Conservation (phyloP, 805 yeast species). For the Torulaspora quercuum region DNA sequence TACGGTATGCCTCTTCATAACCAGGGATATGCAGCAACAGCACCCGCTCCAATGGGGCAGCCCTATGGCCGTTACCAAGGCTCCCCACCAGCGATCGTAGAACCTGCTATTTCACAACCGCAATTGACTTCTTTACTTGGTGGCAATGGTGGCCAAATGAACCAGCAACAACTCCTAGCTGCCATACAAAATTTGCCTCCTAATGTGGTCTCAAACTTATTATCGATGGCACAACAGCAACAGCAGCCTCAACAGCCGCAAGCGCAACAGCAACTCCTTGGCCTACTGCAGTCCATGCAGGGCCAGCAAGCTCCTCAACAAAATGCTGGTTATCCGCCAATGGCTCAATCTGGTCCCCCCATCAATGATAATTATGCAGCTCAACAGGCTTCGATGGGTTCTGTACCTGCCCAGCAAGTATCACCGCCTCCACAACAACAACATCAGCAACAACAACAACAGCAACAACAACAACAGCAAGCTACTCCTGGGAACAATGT, state of each 20-base stretch:
- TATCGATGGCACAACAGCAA: constrained; percentile 36
- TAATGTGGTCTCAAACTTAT: constrained; percentile 32
- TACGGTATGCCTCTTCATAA: constrained; percentile 13
- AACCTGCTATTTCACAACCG: constrained; percentile 24
- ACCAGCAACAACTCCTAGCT: constrained; percentile 34
- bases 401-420: constrained; percentile 15
- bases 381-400: constrained; percentile 18
- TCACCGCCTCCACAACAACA: constrained; percentile 6
- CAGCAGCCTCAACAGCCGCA: constrained; percentile 33
- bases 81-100: constrained; percentile 13
- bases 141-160: constrained; percentile 24
- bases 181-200: constrained; percentile 38
- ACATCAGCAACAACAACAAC: constrained; percentile 15
- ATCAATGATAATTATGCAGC: constrained; percentile 13
- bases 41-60: constrained; percentile 23
- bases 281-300: constrained; percentile 37
- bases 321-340: constrained; percentile 19
- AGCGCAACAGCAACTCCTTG: constrained; percentile 29
- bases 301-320: constrained; percentile 27
- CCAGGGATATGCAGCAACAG: constrained; percentile 21
- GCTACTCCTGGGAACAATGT: constrained; percentile 35
- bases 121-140: constrained; percentile 28
- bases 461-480: constrained; percentile 23
- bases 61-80: constrained; percentile 25
- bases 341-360: constrained; percentile 16